A percentile compares a stretch with the other conserved stretches of the same genome.
Evolutionary conservation across 2,329 filamentous ascomycete species (phyloP).

Genomic region (Zasmidium citrigriseum): DNA sequence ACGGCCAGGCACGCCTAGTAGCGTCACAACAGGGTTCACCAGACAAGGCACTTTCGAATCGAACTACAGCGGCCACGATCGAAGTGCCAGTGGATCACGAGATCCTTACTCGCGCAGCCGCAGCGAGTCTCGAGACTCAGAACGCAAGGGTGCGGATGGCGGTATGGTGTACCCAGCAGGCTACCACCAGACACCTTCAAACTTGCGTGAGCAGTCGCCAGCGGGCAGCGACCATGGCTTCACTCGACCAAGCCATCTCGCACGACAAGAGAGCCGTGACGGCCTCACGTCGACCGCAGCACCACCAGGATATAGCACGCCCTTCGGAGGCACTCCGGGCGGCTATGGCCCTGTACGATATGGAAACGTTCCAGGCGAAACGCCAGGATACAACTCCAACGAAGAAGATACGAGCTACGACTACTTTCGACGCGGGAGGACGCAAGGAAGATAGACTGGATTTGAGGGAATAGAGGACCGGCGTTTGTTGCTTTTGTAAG

Average conservation of each 20-base stretch:
- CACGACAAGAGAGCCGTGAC: constrained; percentile 25
- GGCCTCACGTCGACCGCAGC: constrained; percentile 20
- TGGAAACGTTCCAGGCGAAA: constrained; percentile 26
- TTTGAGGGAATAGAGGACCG: background rate
- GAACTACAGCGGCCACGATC: constrained; percentile 18
- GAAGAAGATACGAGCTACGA: constrained; percentile 42
- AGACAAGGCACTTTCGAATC: constrained; percentile 33
- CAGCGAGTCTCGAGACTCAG: constrained; percentile 33
- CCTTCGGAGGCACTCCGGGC: constrained; percentile 14
- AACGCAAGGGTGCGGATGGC: constrained; percentile 26
- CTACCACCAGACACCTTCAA: constrained; percentile 48
- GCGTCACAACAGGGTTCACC: constrained; percentile 40
- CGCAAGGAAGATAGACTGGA: constrained; percentile 12
- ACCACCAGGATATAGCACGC: constrained; percentile 20
- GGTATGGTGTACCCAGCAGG: constrained; percentile 49
- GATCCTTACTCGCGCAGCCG: constrained; percentile 12
- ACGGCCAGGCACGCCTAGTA: constrained; percentile 63
- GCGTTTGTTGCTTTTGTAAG: background rate
- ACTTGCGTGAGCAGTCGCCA: constrained; percentile 45
- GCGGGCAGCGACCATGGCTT: constrained; percentile 29
- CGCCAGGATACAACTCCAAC: constrained; percentile 28
- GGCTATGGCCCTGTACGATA: constrained; percentile 33
- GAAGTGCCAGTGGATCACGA: constrained; percentile 11
- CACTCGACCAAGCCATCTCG: constrained; percentile 6
- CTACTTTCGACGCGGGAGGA: constrained; percentile 38